Evolutionary conservation across 164 flowering plant genomes (phyloP), one percentile per base, ranked within the genome.

Genomic region (Litsea cubeba): DNA sequence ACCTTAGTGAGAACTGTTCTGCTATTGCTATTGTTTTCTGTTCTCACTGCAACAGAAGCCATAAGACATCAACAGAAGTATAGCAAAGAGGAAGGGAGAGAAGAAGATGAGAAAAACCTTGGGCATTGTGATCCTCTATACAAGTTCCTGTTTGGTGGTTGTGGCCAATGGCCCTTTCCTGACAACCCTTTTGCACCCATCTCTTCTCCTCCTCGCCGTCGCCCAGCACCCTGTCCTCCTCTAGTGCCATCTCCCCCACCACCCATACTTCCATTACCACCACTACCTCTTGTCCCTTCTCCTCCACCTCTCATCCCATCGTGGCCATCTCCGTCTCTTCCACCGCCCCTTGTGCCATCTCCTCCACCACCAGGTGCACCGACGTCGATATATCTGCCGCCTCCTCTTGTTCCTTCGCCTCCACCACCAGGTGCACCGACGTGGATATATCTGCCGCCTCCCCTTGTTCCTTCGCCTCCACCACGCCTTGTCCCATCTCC

Each of bases 161-260:
- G 73, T 26, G 73, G 73, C 35, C 73, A 30, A 26, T 71, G 73
- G 73, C 73, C 73, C 24, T 69, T 69, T 25, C 51, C 72, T 49
- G 12, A 57, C 58, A 40, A 69, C 71, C 71, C 57, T 69, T 46
- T 49, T 12, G 11, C 57, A 8, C 71, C 57, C 1, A 14, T 26
- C 15, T 26, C 71, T 5, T 28, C 54, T 11, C 20, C 57, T 18
- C 58, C 24, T 12, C 28, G 54, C 24, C 71, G 18, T 5, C 23
- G 14, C 23, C 71, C 57, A n/a, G 17, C 58, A 15, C 46, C 46
- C 46, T 40, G 46, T 40, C 46, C 46, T 40, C 46, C 46, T 1
- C 46, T 40, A 40, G 11, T 40, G 11, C 1, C 46, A 40, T 40
- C 46, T 40, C 40, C 64, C 14, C 49, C 69, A 22, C 71, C 71